Base-by-base conservation (phyloP, 2,329 filamentous ascomycete species). In the Periconia digitata region DNA sequence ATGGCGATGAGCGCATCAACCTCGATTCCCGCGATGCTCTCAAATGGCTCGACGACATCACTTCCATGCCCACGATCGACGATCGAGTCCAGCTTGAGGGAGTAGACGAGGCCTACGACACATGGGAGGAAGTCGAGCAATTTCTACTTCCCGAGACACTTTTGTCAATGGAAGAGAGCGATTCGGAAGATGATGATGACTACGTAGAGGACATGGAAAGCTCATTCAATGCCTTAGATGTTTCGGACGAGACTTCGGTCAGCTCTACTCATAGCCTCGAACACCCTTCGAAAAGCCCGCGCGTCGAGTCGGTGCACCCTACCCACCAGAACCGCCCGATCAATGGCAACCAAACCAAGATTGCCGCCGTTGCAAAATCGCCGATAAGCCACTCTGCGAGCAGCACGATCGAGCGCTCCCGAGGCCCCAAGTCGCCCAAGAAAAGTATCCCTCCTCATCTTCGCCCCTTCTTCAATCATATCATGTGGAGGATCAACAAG, bases 11-110 rank as follows among this genome's bases (percentile, higher is more conserved):
- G 44, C 72, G 72, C 44, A 65, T 74, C 58, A 71, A 72, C 41
- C 63, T 70, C 46, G 76, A 78, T 50, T 74, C 76, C 43, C 71
- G 70, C 51, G 76, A 79, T 53, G 76, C 76, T 37, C 67, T 79
- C 40, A 69, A 73, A 53, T 79, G 77, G 77, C 71, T 79, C 40
- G 77, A 79, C 56, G 73, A 78, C 27, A 73, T 76, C 46, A 79
- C 76, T n/a, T 75, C 73, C 29, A 67, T 70, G 35, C 70, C 75
- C 34, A 58, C 72, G 38, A 64, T 69, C 46, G 60, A 63, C 36
- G 59, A 62, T 49, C 60, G 62, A 20, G 74, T 79, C 44, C 69
- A 74, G 41, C 65, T 79, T 41, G 75, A 79, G 55, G 77, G 75
- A 40, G 73, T 67, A 36, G 75, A 76, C 34, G 75, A 79, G 55